phyloP scores from a whole-genome alignment of 2,329 filamentous ascomycete species.

The Fusarium pseudocircinatum region DNA sequence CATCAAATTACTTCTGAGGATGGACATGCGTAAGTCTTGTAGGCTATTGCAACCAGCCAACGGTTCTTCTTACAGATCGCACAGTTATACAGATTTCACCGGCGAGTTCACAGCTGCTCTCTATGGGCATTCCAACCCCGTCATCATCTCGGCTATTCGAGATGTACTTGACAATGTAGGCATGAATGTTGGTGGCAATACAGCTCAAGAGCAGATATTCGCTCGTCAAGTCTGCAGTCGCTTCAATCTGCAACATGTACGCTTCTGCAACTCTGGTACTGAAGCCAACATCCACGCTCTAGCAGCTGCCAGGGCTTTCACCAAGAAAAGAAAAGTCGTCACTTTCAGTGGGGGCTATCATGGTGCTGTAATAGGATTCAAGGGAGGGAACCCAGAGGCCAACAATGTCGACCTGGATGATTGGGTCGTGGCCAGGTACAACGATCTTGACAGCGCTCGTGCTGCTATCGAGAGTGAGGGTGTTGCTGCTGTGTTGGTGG shows the following conservation, averaged over 20 bases:
- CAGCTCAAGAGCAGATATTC: conserved; percentile 59
- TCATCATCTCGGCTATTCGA: conserved; percentile 60
- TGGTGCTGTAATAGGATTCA: conserved; percentile 51
- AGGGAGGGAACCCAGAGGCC: conserved; percentile 45
- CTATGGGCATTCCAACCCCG: conserved; percentile 70
- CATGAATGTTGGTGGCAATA: conserved; percentile 64
- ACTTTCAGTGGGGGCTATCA: conserved; percentile 59
- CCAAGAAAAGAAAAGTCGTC: conserved; percentile 57
- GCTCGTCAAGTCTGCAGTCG: conserved; percentile 63
- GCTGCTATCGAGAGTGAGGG: conserved; percentile 55
- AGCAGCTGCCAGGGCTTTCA: conserved; percentile 60
- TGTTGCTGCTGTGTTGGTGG: conserved; percentile 71
- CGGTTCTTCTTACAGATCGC: not conserved
- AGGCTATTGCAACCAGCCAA: too few species aligned
- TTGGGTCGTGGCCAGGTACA: conserved; percentile 70
- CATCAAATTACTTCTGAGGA: conserved; percentile 54
- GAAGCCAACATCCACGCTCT: conserved; percentile 71
- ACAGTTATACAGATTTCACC: conserved; percentile 67
- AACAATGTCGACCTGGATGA: conserved; percentile 63
- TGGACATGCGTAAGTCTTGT: conserved; percentile 46
- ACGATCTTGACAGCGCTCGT: conserved; percentile 61
- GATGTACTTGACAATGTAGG: conserved; percentile 57
- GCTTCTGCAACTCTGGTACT: conserved; percentile 73
- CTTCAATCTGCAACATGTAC: conserved; percentile 64
- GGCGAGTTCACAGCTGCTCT: conserved; percentile 72